A percentile compares a stretch with the other conserved stretches of the same genome.
These are phyloP conservation scores for Hordeum marinum DNA, from an alignment of 176 grass and related monocot species.

Conservation along the genomic window DNA sequence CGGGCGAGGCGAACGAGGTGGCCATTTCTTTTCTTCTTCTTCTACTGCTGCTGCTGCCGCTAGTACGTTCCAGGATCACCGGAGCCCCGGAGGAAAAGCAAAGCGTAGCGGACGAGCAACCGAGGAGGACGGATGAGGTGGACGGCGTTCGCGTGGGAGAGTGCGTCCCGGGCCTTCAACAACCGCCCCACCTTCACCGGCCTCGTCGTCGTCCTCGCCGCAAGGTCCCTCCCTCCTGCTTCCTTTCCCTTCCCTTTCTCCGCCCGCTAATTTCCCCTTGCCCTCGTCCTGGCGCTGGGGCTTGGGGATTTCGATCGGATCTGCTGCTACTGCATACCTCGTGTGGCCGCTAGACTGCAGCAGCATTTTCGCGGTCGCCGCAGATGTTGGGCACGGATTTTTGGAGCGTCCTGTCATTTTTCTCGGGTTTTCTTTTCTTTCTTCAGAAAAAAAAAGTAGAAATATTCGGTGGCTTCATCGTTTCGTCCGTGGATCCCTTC, in stretches of 20 bases:
- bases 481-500: not conserved
- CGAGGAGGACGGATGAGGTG: constrained; percentile 21
- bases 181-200: constrained; percentile 51
- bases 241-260: not conserved
- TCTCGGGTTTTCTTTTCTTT: not conserved
- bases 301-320: not conserved
- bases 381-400: not conserved
- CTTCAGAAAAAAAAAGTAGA: not conserved
- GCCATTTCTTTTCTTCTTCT: not conserved
- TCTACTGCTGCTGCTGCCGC: not conserved
- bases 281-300: not conserved
- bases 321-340: not conserved
- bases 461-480: not conserved
- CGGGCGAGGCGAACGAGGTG: not conserved
- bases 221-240: constrained; percentile 27
- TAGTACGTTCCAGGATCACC: constrained; percentile 19
- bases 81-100: not conserved
- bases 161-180: constrained; percentile 34
- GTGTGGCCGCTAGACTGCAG: too few species aligned
- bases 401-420: not conserved
- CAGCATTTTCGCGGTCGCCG: too few species aligned
- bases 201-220: constrained; percentile 76
- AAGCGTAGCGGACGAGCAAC: not conserved
- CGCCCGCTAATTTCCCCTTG: too few species aligned
- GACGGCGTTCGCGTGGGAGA: constrained; percentile 43